Conservation (phyloP, 441 rosid genomes). For the Arabidopsis lyrata region DNA sequence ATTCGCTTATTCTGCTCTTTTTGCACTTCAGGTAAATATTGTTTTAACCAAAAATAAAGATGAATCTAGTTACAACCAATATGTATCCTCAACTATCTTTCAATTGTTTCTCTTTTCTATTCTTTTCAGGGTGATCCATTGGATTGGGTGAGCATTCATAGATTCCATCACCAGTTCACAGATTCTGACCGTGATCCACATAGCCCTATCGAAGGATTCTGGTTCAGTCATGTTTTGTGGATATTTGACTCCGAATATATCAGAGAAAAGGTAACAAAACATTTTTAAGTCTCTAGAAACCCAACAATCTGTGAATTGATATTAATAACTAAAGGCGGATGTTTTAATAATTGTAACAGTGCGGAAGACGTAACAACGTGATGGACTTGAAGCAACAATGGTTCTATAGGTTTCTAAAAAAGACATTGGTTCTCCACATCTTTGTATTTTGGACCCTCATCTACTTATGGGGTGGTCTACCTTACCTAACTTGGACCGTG, state of each 20-base stretch:
- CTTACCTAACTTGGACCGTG: not conserved
- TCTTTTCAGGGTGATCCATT: not conserved
- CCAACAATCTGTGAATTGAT: not conserved
- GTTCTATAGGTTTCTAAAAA: not conserved
- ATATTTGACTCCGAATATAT: not conserved
- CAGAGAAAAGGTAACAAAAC: not conserved
- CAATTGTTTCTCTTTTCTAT: not conserved
- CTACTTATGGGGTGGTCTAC: constrained; percentile 11
- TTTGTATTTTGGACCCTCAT: not conserved
- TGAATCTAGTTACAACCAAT: not conserved
- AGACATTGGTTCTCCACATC: not conserved
- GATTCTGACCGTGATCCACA: constrained; percentile 8
- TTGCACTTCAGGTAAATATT: not conserved
- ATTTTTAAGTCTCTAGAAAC: not conserved
- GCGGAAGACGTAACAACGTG: not conserved
- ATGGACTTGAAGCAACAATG: constrained; percentile 6
- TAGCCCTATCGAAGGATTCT: not conserved
- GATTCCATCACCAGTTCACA: constrained; percentile 3
- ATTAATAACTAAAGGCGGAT: not conserved
- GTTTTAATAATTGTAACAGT: not conserved
- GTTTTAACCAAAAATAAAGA: not conserved
- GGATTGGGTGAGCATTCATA: constrained; percentile 1
- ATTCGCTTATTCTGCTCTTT: not conserved
- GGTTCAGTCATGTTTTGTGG: constrained; percentile 4
- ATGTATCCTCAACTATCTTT: not conserved